phyloP scores from a whole-genome alignment of 108 stramenopile genomes.

The Conticribra guillardii region DNA sequence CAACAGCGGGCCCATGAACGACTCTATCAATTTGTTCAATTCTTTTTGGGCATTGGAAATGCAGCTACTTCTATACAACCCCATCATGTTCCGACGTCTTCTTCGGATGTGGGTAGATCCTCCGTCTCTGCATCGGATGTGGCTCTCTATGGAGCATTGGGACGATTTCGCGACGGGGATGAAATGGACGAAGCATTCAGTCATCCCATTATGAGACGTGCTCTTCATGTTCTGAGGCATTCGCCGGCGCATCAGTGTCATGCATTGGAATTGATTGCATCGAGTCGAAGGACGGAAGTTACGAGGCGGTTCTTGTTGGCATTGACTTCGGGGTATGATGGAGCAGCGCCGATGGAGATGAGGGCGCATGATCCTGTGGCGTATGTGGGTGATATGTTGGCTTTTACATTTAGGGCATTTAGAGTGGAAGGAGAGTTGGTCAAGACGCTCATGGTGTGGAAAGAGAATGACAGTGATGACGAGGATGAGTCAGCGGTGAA shows the following conservation, averaged over 20 bases:
- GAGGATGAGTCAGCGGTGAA: slow-evolving; percentile 6
- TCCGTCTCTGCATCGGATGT: neutral
- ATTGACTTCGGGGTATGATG: slow-evolving; percentile 75
- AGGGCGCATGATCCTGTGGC: slow-evolving; percentile 86
- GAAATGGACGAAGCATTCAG: slow-evolving; percentile 71
- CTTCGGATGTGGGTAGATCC: slow-evolving; percentile 17
- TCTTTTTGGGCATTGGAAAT: slow-evolving; percentile 58
- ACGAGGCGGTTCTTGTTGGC: slow-evolving; percentile 84
- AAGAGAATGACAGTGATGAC: slow-evolving; percentile 26
- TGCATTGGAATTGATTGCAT: slow-evolving; percentile 75
- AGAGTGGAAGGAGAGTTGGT: slow-evolving; percentile 84
- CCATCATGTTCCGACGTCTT: slow-evolving; percentile 45
- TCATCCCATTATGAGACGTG: slow-evolving; percentile 66
- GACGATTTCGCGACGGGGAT: slow-evolving; percentile 55
- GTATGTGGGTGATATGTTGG: slow-evolving; percentile 89
- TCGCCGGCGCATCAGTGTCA: slow-evolving; percentile 80
- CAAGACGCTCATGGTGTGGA: slow-evolving; percentile 48
- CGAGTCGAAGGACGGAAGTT: slow-evolving; percentile 68
- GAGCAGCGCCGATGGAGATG: slow-evolving; percentile 82
- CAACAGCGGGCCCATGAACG: slow-evolving; percentile 90
- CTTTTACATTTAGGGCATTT: slow-evolving; percentile 80
- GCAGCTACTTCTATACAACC: slow-evolving; percentile 16
- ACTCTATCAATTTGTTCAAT: slow-evolving; percentile 84
- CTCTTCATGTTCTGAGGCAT: slow-evolving; percentile 65
- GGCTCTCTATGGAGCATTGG: slow-evolving; percentile 21